Evolutionary conservation across 2,329 filamentous ascomycete genomes (phyloP), one percentile per base, ranked within the genome.

Genomic region (Ophiostoma perfectum): DNA sequence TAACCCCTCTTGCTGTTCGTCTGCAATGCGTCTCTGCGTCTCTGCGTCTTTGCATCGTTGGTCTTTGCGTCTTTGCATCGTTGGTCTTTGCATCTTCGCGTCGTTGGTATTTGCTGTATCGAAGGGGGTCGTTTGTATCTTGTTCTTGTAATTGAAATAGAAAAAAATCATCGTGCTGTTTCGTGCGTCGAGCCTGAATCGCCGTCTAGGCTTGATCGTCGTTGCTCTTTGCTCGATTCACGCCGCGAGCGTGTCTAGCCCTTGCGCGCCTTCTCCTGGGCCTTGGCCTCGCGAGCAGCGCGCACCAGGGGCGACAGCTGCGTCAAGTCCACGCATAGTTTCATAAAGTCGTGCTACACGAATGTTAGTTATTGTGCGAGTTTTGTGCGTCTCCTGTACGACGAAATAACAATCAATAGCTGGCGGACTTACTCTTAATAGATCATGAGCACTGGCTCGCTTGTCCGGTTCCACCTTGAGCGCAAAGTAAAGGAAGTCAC

Each of bases 391-490:
- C 70, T 76, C 27, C n/a, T 16, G 12, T 12, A 11, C 12, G 75
- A 49, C 38, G 5, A 12, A 60, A 45, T 62, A 58, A 45, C 16
- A 68, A 66, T 14, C 4, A 58, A 52, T 18, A 4, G 64, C 68
- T 67, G 58, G 42, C 38, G 27, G 4, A 82, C 90, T 81, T 85
- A 98, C 95, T 81, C 91, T 88, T 74, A 99, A 83, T 70, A 99
- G 81, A 81, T 98, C 94, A 79, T 97, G 92, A 47, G 95, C 95
- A 76, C 92, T 97, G 52, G 93, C 93, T 79, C 95, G 85, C 86
- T 97, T 97, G 80, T 98, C 95, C 0, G 95, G 94, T 76, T 98
- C 95, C 5, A 99, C 95, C 82, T 96, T 96, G 67, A 99, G 84
- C 5, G 95, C 94, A 78, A 97, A 93, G 75, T 91, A 88, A 72